Base-by-base conservation (phyloP, 169 alveolate species). In the Condylostoma magnum region DNA sequence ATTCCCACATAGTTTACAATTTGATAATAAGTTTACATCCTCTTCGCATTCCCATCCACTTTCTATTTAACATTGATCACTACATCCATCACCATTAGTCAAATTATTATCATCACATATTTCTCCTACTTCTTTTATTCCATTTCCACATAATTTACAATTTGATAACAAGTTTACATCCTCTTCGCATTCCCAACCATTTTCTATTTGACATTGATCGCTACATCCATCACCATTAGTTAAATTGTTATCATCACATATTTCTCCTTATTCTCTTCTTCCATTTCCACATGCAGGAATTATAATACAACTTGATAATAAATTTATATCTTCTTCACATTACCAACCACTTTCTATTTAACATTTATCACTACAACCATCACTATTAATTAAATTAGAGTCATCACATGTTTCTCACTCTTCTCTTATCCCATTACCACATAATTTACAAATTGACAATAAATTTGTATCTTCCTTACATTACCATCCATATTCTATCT, bases 1-100 rank as follows among this genome's bases (percentile, higher is more conserved):
- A 60, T 79, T 84, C 18, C 83, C 86, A 33, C 86, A 79, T 0
- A 68, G 46, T 27, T 67, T 75, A 44, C 84, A 76, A 12, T 80
- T 80, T 25, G 57, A 53, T 41, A 41, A 41, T 41, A 15, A 41
- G 48, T 41, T 10, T 15, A 10, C 48, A 15, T 41, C 15, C 15
- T 41, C 48, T 10, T 41, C 48, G 48, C 48, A 41, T 41, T 41
- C 48, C 15, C 15, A 8, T 10, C 15, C 15, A 41, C 15, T 41
- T 4, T 65, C 84, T 57, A 0, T 52, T 51, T 67, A 56, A 1
- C 79, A 55, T 0, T 43, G 41, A 31, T 12, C 33, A 1, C 66
- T 71, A 44, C 87, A 77, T 46, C 84, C 84, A 50, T 77, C 84
- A 4, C 69, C 58, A 41, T 48, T 44, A 20, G 15, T 25, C 30